Percentiles rank a stretch among this genome's conserved stretches.
Evolutionary conservation across 106 monocot species (phyloP).

Genomic region (Posidonia australis): DNA sequence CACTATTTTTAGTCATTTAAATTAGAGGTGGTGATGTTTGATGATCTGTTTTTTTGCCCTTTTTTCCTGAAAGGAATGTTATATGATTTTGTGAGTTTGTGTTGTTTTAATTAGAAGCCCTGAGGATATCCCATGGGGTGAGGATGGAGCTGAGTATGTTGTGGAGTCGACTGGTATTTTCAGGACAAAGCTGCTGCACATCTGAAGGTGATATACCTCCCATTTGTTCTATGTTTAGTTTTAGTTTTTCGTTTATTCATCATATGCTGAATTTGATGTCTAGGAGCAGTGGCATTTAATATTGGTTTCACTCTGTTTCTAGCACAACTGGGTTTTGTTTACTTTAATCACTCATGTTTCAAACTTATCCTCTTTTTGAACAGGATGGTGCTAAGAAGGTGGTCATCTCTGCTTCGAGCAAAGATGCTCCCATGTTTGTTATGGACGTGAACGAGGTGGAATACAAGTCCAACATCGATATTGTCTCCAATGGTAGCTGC

Average conservation of each 20-base stretch:
- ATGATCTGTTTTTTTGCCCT: too few relatives aligned
- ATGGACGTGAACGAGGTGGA: constrained; percentile 68
- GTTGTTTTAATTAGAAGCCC: too few relatives aligned
- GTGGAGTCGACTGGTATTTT: constrained; percentile 22
- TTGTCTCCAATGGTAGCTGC: constrained; percentile 90
- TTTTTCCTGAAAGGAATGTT: too few relatives aligned
- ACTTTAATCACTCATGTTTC: background rate
- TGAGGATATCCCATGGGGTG: constrained; percentile 23
- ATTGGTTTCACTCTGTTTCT: background rate
- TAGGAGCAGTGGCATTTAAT: too few relatives aligned
- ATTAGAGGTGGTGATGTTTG: too few relatives aligned
- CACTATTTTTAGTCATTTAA: too few relatives aligned
- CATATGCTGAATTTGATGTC: too few relatives aligned
- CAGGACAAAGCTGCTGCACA: constrained; percentile 24
- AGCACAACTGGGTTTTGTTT: too few relatives aligned
- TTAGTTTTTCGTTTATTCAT: too few relatives aligned
- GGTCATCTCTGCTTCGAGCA: constrained; percentile 88
- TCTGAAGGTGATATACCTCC: constrained; percentile 8
- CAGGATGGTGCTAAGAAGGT: constrained; percentile 93
- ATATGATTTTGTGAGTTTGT: too few relatives aligned
- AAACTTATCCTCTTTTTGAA: background rate
- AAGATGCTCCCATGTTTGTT: constrained; percentile 92
- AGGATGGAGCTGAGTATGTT: constrained; percentile 18
- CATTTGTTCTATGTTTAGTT: too few relatives aligned
- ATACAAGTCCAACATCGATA: constrained; percentile 55